Base-by-base conservation (phyloP, 331 rosid species). In the Saraca asoca region DNA sequence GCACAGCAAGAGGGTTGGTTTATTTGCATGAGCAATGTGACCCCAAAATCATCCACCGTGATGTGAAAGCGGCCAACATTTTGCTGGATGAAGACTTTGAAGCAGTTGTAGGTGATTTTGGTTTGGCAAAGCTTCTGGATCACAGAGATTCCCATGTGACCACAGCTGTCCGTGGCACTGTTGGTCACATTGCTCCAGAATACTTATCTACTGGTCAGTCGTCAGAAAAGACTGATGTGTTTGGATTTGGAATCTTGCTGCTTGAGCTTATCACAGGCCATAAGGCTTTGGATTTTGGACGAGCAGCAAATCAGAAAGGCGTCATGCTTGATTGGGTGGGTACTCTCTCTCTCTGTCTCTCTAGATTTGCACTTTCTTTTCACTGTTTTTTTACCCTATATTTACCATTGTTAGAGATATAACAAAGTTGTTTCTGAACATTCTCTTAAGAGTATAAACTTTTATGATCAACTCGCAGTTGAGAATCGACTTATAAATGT, bases 81-180 rank as follows among this genome's bases (percentile, higher is more conserved):
- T 60, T 76, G 18, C 53, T 70, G 52, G 77, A 76, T 63, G 81
- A 76, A 6, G 43, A 70, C 9, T 70, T 41, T 7, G 81, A 70
- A 70, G 81, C 77, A 41, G 73, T 76, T 39, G 77, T 76, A 50
- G 81, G 81, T 14, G 81, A 76, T 62, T 76, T 76, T 51, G 81
- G 81, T 16, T 60, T 76, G 20, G 77, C 77, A 50, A 76, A 70
- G 60, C 65, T 70, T 12, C 65, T 76, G 68, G 46, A 76, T 16
- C 64, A 64, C 62, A 59, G 60, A 18, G 81, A 76, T 37, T 62
- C 81, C 34, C 81, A 76, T 51, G 81, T 76, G 17, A 76, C 81
- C 56, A 76, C 81, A 3, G 76, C 73, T 50, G 81, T 76, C 2
- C 69, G 76, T 16, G 81, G 81, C 29, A 76, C 77, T 5, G 58